These are phyloP conservation scores for Aspergillus calidoustus DNA, from an alignment of 2,329 filamentous ascomycete species.

Conservation along the genomic window DNA sequence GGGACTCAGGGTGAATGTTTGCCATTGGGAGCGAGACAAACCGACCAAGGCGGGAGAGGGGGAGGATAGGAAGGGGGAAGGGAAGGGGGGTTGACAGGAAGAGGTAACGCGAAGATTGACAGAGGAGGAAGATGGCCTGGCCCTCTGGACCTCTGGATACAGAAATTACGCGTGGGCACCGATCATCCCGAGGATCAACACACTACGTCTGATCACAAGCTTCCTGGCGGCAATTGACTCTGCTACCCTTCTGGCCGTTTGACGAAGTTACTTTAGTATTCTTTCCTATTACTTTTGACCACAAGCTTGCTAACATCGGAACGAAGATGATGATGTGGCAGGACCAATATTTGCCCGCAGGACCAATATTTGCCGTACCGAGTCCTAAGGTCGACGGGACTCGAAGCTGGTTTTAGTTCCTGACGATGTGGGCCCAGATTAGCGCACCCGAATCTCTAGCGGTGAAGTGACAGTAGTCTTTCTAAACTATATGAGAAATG, in stretches of 20 bases:
- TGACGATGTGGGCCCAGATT: not conserved
- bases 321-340: not conserved
- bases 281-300: not conserved
- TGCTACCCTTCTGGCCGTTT: not conserved
- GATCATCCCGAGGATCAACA: slow-evolving; percentile 9
- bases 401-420: slow-evolving; percentile 1
- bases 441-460: not conserved
- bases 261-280: not conserved
- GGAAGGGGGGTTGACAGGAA: slow-evolving; percentile 23
- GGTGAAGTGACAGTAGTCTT: not conserved
- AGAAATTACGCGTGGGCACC: slow-evolving; percentile 13
- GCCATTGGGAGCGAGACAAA: slow-evolving; percentile 40
- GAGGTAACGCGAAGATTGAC: slow-evolving; percentile 13
- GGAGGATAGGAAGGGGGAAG: slow-evolving; percentile 24
- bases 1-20: slow-evolving; percentile 50
- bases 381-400: not conserved
- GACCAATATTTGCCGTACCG: not conserved
- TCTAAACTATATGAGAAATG: slow-evolving; percentile 12
- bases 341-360: not conserved
- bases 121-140: slow-evolving; percentile 7
- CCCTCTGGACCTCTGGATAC: slow-evolving; percentile 8
- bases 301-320: not conserved
- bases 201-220: slow-evolving; percentile 5
- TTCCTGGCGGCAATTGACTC: not conserved
- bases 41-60: slow-evolving; percentile 31